Percentiles rank a stretch among this genome's conserved stretches.
Conservation (phyloP, 2,329 filamentous ascomycete genomes). For the Hymenotorrendiella dingleyae region DNA sequence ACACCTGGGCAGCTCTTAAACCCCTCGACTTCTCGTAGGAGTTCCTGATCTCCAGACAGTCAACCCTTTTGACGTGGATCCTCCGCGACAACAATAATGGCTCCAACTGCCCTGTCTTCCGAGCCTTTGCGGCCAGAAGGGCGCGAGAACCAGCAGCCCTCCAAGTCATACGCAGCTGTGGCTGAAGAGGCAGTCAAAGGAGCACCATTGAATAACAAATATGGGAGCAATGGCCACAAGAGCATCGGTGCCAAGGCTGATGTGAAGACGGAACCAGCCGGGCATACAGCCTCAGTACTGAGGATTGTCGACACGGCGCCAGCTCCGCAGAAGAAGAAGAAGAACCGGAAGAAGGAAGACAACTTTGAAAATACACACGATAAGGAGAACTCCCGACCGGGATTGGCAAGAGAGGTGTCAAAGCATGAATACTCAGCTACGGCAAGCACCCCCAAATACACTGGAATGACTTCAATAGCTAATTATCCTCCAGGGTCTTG, state of each 20-base stretch:
- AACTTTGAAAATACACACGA: too few relatives aligned
- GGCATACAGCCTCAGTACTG: conserved; percentile 21
- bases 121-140: conserved; percentile 31
- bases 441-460: conserved; percentile 20
- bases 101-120: conserved; percentile 16
- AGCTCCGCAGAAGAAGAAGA: conserved; percentile 8
- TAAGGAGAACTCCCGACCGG: conserved; percentile 12
- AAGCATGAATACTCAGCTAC: conserved; percentile 24
- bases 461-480: not conserved
- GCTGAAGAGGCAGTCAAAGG: conserved; percentile 19
- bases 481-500: conserved; percentile 24
- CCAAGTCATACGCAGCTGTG: conserved; percentile 36
- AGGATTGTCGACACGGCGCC: conserved; percentile 21
- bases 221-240: conserved; percentile 7
- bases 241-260: not conserved
- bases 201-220: not conserved
- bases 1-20: too few relatives aligned
- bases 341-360: too few relatives aligned
- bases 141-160: conserved; percentile 30
- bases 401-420: conserved; percentile 21
- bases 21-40: too few relatives aligned
- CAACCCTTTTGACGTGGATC: too few relatives aligned
- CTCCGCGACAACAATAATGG: too few relatives aligned
- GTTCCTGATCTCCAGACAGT: too few relatives aligned
- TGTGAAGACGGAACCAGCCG: not conserved